A percentile compares a stretch with the other conserved stretches of the same genome.
Conservation (phyloP, 257 asterid genomes). For the Solanum chmielewskii region DNA sequence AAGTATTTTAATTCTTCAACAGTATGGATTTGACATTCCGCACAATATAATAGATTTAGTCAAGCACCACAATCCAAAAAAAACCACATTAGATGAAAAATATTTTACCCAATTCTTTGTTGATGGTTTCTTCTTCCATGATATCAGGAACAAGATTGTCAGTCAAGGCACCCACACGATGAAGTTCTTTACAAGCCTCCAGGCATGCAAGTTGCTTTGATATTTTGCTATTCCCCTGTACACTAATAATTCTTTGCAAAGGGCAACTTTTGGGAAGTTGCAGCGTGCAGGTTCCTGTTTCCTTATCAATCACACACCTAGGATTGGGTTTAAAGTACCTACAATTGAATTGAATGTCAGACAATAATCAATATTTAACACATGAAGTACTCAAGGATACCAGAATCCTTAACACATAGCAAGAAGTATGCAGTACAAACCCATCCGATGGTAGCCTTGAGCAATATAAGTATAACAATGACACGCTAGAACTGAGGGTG, state of each 20-base stretch:
- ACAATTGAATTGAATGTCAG: background rate
- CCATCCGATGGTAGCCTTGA: conserved; percentile 74
- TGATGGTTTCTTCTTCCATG: conserved; percentile 45
- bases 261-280: conserved; percentile 68
- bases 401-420: background rate
- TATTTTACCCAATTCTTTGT: conserved; percentile 26
- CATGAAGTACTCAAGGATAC: background rate
- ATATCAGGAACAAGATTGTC: conserved; percentile 71
- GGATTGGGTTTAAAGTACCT: conserved; percentile 81
- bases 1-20: conserved; percentile 33
- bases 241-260: conserved; percentile 15
- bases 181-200: conserved; percentile 81
- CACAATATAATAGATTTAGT: background rate
- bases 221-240: conserved; percentile 23
- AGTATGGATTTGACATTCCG: conserved; percentile 23
- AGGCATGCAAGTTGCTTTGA: conserved; percentile 64
- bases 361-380: background rate
- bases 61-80: background rate
- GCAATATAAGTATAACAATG: conserved; percentile 58
- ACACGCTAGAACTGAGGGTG: conserved; percentile 55
- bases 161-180: conserved; percentile 50
- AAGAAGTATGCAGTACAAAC: conserved; percentile 22
- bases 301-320: conserved; percentile 32
- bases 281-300: conserved; percentile 30
- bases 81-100: background rate